These are phyloP conservation scores for Aspergillus saccharolyticus DNA, from an alignment of 495 filamentous ascomycete genomes.

Conservation along the genomic window DNA sequence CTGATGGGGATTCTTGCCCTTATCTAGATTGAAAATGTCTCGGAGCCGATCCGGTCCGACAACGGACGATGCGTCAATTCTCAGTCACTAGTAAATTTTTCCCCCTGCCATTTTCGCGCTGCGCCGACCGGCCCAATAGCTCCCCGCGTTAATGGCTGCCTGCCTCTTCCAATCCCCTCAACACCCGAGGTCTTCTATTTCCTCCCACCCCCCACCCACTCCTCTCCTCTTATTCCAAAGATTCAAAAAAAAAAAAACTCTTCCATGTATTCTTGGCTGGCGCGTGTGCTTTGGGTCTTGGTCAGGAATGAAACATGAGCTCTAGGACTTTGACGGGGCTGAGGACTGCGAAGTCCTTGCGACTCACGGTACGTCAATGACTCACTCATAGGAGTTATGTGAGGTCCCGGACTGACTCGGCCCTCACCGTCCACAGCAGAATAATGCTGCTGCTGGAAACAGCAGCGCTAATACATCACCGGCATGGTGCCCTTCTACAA, in stretches of 20 bases:
- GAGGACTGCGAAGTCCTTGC: conserved; percentile 30
- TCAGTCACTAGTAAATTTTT: neutral
- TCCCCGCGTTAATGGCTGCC: neutral
- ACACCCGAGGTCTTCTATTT: neutral
- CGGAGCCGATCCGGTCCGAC: neutral
- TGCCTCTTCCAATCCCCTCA: neutral
- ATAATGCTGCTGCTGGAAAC: conserved; percentile 18
- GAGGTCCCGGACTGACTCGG: conserved; percentile 7
- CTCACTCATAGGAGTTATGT: neutral
- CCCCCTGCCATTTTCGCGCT: neutral
- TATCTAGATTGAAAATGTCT: neutral
- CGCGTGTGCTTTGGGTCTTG: conserved; percentile 1
- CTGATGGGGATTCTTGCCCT: neutral
- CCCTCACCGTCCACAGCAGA: conserved; percentile 15
- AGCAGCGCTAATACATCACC: conserved; percentile 2
- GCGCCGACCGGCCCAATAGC: neutral
- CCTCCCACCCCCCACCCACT: neutral
- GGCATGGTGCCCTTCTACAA: conserved; percentile 13
- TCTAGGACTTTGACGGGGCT: conserved; percentile 32
- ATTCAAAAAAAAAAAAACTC: neutral
- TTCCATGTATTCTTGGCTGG: conserved; percentile 14
- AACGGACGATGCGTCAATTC: conserved; percentile 4
- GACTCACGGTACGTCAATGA: conserved; percentile 22
- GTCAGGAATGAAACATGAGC: conserved; percentile 30
- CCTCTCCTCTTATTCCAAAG: neutral